phyloP scores from a whole-genome alignment of 2,329 filamentous ascomycete genomes.

The Fusarium tupiense region DNA sequence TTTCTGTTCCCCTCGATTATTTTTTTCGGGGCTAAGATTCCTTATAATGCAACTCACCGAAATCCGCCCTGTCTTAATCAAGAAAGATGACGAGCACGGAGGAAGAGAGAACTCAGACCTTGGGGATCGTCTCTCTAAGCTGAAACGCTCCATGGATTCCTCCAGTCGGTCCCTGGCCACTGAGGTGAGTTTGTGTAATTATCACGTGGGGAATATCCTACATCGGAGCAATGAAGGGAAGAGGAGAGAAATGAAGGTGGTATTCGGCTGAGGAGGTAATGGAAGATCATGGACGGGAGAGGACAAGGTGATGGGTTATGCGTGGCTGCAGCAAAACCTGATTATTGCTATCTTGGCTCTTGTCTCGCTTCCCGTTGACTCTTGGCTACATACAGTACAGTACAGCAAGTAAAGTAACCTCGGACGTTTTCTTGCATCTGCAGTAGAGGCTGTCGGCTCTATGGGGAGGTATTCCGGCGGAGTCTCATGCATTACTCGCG shows the following conservation, averaged over 20 bases:
- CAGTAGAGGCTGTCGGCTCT: neutral
- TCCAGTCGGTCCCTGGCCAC: neutral
- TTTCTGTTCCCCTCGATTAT: neutral
- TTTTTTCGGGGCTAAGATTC: conserved; percentile 13
- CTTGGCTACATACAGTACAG: neutral
- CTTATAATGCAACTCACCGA: conserved; percentile 15
- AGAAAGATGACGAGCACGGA: conserved; percentile 2
- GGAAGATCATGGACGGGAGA: neutral
- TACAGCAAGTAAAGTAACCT: neutral
- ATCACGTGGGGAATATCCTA: conserved; percentile 11
- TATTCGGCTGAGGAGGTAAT: neutral
- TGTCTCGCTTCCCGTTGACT: neutral
- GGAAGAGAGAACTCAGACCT: neutral
- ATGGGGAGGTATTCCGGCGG: neutral
- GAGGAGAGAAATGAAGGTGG: neutral
- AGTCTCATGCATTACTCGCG: neutral
- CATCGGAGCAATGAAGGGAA: neutral
- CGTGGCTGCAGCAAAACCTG: conserved; percentile 4
- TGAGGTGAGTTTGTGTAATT: conserved; percentile 10
- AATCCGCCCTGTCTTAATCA: neutral
- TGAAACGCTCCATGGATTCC: conserved; percentile 21
- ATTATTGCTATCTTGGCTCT: conserved; percentile 7
- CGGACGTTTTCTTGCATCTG: neutral
- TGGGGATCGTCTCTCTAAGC: neutral
- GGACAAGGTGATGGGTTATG: neutral